These are phyloP conservation scores for Starmerella bombi DNA, from an alignment of 805 yeast species.

Conservation along the genomic window DNA sequence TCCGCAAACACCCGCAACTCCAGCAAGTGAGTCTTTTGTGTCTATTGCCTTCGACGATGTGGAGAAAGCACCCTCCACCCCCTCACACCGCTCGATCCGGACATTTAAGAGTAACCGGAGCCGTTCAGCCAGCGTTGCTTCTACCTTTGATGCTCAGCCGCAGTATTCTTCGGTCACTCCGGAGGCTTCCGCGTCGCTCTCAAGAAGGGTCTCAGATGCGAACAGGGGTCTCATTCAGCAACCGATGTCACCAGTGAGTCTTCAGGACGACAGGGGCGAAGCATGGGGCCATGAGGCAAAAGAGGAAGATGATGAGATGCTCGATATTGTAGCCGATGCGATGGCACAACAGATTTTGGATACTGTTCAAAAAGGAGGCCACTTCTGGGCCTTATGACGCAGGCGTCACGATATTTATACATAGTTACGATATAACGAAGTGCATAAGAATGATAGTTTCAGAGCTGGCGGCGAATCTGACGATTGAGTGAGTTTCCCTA, in stretches of 20 bases:
- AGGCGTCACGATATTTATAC: slow-evolving; percentile 1
- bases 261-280: not conserved
- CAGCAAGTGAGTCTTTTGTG: slow-evolving; percentile 5
- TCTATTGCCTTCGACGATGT: slow-evolving; percentile 9
- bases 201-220: not conserved
- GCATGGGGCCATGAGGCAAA: not conserved
- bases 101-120: slow-evolving; percentile 6
- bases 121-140: slow-evolving; percentile 7
- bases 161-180: not conserved
- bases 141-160: not conserved
- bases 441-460: no score
- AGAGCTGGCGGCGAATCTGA: no score
- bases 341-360: slow-evolving; percentile 28
- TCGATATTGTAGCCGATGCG: slow-evolving; percentile 24
- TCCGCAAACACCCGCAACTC: slow-evolving; percentile 6
- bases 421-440: slow-evolving; percentile 8
- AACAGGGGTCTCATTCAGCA: not conserved
- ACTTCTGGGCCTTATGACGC: slow-evolving; percentile 21
- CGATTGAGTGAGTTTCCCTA: not conserved
- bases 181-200: not conserved
- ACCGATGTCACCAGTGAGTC: slow-evolving; percentile 15
- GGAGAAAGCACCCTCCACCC: not conserved
- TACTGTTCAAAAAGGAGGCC: slow-evolving; percentile 21
- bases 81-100: not conserved
- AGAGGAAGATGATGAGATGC: slow-evolving; percentile 11